Conservation (phyloP, 2,329 filamentous ascomycete genomes). For the Pseudovirgaria hyperparasitica region DNA sequence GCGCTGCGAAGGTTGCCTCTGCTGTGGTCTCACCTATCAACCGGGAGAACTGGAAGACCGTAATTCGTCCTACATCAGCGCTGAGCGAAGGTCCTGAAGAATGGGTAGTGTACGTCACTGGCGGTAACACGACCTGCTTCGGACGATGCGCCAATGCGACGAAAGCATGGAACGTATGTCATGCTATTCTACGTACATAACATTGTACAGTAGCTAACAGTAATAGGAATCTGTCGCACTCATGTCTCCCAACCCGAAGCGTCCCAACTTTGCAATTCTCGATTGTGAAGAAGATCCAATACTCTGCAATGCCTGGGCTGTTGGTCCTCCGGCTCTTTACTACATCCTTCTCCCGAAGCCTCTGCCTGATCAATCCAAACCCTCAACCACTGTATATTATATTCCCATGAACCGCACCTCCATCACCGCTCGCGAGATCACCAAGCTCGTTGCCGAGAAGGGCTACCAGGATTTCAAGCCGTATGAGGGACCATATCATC, state of each 20-base stretch:
- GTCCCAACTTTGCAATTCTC: constrained; percentile 55
- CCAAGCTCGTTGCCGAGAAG: constrained; percentile 47
- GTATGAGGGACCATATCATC: constrained; percentile 61
- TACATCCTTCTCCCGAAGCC: constrained; percentile 48
- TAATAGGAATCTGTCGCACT: constrained; percentile 48
- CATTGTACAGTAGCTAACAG: constrained; percentile 4
- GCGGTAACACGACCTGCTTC: constrained; percentile 67
- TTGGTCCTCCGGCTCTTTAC: constrained; percentile 52
- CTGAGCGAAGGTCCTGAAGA: constrained; percentile 51
- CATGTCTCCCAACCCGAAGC: constrained; percentile 46
- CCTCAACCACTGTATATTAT: constrained; percentile 50
- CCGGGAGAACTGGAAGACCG: constrained; percentile 58
- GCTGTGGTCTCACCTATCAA: constrained; percentile 46
- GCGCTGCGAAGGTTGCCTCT: constrained; percentile 38
- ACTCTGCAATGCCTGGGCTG: constrained; percentile 63
- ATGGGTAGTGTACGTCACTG: constrained; percentile 64
- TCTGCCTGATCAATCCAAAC: constrained; percentile 49
- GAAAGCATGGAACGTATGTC: constrained; percentile 41
- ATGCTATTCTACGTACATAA: no score
- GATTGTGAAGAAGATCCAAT: constrained; percentile 65
- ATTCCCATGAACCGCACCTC: constrained; percentile 58
- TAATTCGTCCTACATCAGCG: constrained; percentile 46
- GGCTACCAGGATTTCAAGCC: constrained; percentile 37
- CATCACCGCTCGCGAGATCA: constrained; percentile 50
- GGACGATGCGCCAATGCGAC: constrained; percentile 55